Conservation (phyloP, 2,329 filamentous ascomycete genomes). For the Byssothecium circinans region DNA sequence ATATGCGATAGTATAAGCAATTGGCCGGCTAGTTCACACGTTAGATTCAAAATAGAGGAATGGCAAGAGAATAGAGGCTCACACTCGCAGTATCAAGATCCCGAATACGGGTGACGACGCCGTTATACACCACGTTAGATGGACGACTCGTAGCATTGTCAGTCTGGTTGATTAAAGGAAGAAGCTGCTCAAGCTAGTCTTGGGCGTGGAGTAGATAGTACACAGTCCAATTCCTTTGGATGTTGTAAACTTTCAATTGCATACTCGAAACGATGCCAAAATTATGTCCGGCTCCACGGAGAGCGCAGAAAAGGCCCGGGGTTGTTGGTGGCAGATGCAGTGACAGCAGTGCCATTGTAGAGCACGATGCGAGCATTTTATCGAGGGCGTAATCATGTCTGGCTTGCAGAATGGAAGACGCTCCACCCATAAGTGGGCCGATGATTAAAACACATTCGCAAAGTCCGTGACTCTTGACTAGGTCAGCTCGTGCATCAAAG, state of each 20-base stretch:
- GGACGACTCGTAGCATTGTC: constrained; percentile 9
- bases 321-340: not conserved
- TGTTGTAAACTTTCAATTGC: constrained; percentile 7
- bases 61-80: constrained; percentile 6
- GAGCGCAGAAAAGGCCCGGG: constrained; percentile 45
- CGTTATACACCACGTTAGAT: constrained; percentile 13
- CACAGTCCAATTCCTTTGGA: constrained; percentile 10
- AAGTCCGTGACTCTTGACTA: too few species aligned
- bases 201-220: constrained; percentile 5
- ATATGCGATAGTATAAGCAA: constrained; percentile 20
- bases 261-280: constrained; percentile 39
- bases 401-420: constrained; percentile 50
- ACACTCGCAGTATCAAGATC: constrained; percentile 19
- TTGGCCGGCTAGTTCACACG: constrained; percentile 10
- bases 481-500: too few species aligned
- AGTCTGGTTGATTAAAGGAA: constrained; percentile 10
- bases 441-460: constrained; percentile 51
- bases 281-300: constrained; percentile 44
- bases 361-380: constrained; percentile 24
- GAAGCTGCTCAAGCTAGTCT: constrained; percentile 9
- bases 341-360: constrained; percentile 14
- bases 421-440: constrained; percentile 59
- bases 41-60: not conserved
- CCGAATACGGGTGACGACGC: constrained; percentile 13
- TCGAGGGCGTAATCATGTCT: constrained; percentile 12